A percentile compares a stretch with the other conserved stretches of the same genome.
Conservation (phyloP, 2,329 filamentous ascomycete species). For the Didymella keratinophila region DNA sequence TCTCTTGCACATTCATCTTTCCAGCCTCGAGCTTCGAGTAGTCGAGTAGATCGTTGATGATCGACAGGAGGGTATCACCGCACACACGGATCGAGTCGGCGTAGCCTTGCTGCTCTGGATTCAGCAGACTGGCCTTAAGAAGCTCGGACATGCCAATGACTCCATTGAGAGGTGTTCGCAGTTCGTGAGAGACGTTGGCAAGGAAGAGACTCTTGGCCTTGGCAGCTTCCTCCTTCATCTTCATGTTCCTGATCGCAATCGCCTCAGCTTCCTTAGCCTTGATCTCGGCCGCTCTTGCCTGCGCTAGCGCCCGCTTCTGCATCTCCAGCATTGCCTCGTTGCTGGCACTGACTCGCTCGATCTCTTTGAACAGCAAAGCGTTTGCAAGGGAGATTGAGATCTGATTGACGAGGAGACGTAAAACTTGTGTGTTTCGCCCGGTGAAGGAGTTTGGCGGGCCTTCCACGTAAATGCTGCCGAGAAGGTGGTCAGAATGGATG, state of each 20-base stretch:
- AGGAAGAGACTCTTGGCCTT: slow-evolving; percentile 83
- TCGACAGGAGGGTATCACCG: slow-evolving; percentile 62
- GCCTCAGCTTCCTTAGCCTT: slow-evolving; percentile 81
- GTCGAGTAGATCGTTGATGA: slow-evolving; percentile 63
- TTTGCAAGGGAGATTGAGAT: slow-evolving; percentile 72
- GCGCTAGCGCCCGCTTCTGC: slow-evolving; percentile 75
- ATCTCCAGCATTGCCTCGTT: slow-evolving; percentile 80
- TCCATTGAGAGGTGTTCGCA: slow-evolving; percentile 64
- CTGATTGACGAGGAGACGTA: slow-evolving; percentile 77
- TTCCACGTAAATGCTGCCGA: slow-evolving; percentile 80
- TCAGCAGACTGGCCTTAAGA: slow-evolving; percentile 64
- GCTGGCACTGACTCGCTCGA: slow-evolving; percentile 79
- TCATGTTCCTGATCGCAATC: slow-evolving; percentile 79
- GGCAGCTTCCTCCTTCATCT: slow-evolving; percentile 82
- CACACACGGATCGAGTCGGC: slow-evolving; percentile 71
- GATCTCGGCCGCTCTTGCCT: slow-evolving; percentile 75
- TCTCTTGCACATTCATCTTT: slow-evolving; percentile 67
- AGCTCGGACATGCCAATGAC: slow-evolving; percentile 68
- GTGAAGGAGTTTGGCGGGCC: slow-evolving; percentile 80
- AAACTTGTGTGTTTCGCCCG: slow-evolving; percentile 65
- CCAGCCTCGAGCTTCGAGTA: slow-evolving; percentile 62
- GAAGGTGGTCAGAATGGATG: slow-evolving; percentile 73
- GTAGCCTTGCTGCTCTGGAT: slow-evolving; percentile 67
- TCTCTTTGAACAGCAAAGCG: slow-evolving; percentile 69
- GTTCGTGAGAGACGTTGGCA: slow-evolving; percentile 64